A percentile compares a stretch with the other conserved stretches of the same genome.
Conservation (phyloP, 2,329 filamentous ascomycete genomes). For the Pseudocercospora musae region DNA sequence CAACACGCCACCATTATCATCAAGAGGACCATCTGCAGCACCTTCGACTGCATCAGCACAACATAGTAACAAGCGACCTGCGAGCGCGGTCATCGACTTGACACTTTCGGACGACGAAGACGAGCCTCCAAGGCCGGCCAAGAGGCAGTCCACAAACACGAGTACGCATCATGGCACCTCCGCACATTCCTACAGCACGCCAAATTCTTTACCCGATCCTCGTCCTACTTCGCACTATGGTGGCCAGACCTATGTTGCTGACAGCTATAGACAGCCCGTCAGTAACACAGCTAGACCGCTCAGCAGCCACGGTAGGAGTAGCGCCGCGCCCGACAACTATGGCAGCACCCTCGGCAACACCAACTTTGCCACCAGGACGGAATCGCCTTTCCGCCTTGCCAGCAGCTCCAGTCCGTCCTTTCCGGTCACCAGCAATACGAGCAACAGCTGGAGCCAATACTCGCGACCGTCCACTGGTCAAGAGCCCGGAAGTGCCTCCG, state of each 20-base stretch:
- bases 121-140: constrained; percentile 36
- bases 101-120: constrained; percentile 50
- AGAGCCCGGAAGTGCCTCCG: constrained; percentile 3
- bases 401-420: constrained; percentile 14
- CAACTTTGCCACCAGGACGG: constrained; percentile 6
- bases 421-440: constrained; percentile 7
- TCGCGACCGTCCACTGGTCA: constrained; percentile 10
- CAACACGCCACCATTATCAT: constrained; percentile 46
- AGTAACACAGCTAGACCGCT: constrained; percentile 19
- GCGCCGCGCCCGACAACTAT: constrained; percentile 8
- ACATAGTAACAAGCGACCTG: constrained; percentile 43
- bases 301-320: constrained; percentile 19
- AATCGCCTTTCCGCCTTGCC: constrained; percentile 9
- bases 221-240: constrained; percentile 15
- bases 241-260: constrained; percentile 19
- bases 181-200: constrained; percentile 23
- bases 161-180: constrained; percentile 24
- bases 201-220: constrained; percentile 26
- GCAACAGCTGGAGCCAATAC: constrained; percentile 5
- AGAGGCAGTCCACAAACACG: constrained; percentile 31
- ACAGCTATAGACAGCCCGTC: constrained; percentile 26
- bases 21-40: constrained; percentile 41
- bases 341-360: constrained; percentile 3
- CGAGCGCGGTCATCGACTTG: constrained; percentile 48
- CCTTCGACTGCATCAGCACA: constrained; percentile 32